Evolutionary conservation across 371 early-diverging fungal species (phyloP), one percentile per base, ranked within the genome.

Genomic region (Zopfochytrium polystomum): DNA sequence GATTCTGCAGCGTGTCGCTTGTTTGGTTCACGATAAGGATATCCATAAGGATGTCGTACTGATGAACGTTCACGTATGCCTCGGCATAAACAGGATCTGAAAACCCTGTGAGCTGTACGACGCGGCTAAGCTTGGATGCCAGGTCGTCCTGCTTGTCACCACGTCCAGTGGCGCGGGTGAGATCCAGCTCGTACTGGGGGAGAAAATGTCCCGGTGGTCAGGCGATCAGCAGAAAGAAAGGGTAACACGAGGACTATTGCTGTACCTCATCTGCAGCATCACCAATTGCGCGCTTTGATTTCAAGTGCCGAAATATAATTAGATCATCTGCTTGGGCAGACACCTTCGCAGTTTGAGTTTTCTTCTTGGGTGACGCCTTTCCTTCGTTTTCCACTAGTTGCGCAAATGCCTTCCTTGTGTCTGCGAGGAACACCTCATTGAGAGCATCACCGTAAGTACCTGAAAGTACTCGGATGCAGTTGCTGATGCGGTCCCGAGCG

Each of bases 61-160:
- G 95, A 60, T 92, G 93, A 23, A 95, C 94, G 55, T 83, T 92
- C 26, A 97, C 90, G 63, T 95, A 92, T 2, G 96, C 98, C 80
- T 99, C 99, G 2, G 95, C 96, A 70, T 99, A 99, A 5, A 99
- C 92, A 1, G 96, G 91, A 70, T 99, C 99, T 11, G 96, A 92
- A 77, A 93, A 93, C 0, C 93, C 96, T 9, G 99, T 97, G 48
- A 99, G 81, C 76, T 98, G 98, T 25, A 98, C 90, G 32, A 98
- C 90, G 55, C 89, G 86, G 67, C 84, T 89, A 64, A 92, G 73
- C 75, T 93, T 93, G 29, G 93, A 89, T 64, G 90, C 85, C 53
- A 87, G 73, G 59, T 86, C 87, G 51, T 89, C 88, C 58, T 81
- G 69, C 18, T 76, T 60, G 6, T 77, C 76, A 13, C 63, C 77